These are phyloP conservation scores for Verticillium nonalfalfae DNA, from an alignment of 2,329 filamentous ascomycete species.

Conservation along the genomic window DNA sequence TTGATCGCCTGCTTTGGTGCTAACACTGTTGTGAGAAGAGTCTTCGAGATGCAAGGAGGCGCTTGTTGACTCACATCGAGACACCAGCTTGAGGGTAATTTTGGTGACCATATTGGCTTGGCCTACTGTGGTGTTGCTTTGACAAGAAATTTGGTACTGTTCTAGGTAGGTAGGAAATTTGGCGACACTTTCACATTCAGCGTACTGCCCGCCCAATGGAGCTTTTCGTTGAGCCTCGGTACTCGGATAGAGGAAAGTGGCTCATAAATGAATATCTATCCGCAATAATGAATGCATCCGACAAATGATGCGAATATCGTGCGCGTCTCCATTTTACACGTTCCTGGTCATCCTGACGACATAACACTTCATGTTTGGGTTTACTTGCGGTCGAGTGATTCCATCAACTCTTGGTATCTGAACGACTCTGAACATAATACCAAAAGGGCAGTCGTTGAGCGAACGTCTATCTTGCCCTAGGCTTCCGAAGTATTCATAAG, in stretches of 20 bases:
- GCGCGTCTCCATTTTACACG: too few relatives aligned
- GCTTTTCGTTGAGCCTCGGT: neutral
- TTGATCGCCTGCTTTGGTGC: conserved; percentile 45
- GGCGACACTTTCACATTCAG: neutral
- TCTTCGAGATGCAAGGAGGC: neutral
- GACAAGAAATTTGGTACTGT: neutral
- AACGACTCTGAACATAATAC: too few relatives aligned
- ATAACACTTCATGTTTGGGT: too few relatives aligned
- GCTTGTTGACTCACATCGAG: conserved; percentile 25
- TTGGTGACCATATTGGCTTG: conserved; percentile 19
- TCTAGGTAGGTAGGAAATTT: neutral
- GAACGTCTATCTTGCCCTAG: too few relatives aligned
- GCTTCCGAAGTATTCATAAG: too few relatives aligned
- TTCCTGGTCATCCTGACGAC: too few relatives aligned
- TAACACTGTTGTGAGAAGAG: conserved; percentile 13
- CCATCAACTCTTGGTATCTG: too few relatives aligned
- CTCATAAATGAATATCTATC: too few relatives aligned
- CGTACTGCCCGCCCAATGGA: neutral
- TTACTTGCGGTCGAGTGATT: too few relatives aligned
- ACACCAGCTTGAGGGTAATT: conserved; percentile 35
- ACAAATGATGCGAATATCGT: too few relatives aligned
- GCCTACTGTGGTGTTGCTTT: neutral
- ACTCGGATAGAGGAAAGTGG: neutral
- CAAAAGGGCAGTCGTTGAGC: too few relatives aligned
- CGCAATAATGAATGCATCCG: too few relatives aligned